Conservation (phyloP, 176 grass and related monocot genomes). For the Areca catechu region DNA sequence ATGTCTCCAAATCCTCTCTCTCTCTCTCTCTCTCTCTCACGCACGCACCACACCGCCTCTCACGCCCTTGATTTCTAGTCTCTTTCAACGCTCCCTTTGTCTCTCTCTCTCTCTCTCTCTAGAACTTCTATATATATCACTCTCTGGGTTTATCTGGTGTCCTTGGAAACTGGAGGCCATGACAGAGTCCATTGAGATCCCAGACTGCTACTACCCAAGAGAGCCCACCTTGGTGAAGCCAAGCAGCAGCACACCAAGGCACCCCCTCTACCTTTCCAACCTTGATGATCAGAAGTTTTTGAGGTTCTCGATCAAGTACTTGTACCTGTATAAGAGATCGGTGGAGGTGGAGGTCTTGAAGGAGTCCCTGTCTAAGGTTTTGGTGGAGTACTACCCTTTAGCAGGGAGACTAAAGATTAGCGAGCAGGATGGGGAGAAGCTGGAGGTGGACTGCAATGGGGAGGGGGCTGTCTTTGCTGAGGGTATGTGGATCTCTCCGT, state of each 20-base stretch:
- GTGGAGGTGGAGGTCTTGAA: conserved; percentile 22
- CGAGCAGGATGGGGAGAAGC: conserved; percentile 31
- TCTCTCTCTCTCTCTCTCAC: too few species aligned
- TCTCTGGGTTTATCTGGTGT: too few species aligned
- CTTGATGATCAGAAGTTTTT: conserved; percentile 93
- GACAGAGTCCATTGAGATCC: too few species aligned
- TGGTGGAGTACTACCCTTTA: conserved; percentile 83
- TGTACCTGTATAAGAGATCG: conserved; percentile 46
- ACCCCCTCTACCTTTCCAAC: conserved; percentile 69
- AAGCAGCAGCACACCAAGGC: conserved; percentile 34
- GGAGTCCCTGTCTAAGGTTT: conserved; percentile 32
- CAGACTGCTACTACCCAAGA: conserved; percentile 40
- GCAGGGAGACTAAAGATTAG: conserved; percentile 44
- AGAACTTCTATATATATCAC: too few species aligned
- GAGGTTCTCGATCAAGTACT: conserved; percentile 96
- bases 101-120: too few species aligned
- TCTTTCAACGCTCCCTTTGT: too few species aligned
- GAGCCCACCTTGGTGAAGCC: conserved; percentile 38
- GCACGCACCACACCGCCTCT: too few species aligned
- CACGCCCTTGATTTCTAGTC: too few species aligned
- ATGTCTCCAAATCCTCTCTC: too few species aligned
- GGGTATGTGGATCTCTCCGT: conserved; percentile 25
- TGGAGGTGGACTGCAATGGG: conserved; percentile 73
- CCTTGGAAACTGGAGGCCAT: too few species aligned
- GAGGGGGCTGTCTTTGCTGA: conserved; percentile 70